A percentile compares a stretch with the other conserved stretches of the same genome.
Evolutionary conservation across 73 alveolate genomes (phyloP).

Genomic region (Paramecium primaurelia): DNA sequence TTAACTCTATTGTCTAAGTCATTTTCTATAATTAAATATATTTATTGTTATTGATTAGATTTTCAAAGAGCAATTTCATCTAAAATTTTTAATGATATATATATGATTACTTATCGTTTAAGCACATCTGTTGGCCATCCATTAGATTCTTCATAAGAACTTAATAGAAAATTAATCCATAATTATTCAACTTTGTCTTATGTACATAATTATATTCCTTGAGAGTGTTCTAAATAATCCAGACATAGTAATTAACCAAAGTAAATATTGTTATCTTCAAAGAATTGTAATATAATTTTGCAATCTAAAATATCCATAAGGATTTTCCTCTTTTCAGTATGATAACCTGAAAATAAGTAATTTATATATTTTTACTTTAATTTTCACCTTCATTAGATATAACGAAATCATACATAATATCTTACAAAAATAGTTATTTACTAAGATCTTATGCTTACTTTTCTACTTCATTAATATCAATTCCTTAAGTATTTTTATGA

Average conservation of each 20-base stretch:
- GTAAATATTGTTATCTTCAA: neutral
- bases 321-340: neutral
- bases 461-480: neutral
- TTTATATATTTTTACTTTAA: neutral
- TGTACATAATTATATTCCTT: neutral
- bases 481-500: neutral
- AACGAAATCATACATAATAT: slow-evolving; percentile 19
- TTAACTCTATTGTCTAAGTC: neutral
- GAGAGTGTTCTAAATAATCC: neutral
- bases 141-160: neutral
- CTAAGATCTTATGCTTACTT: neutral
- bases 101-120: neutral
- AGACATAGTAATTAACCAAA: neutral
- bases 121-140: neutral
- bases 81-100: neutral
- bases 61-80: neutral
- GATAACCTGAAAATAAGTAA: neutral
- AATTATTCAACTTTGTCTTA: neutral
- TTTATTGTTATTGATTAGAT: neutral
- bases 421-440: neutral
- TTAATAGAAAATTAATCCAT: neutral
- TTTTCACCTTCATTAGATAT: neutral
- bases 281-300: neutral
- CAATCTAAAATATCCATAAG: neutral
- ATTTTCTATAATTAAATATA: neutral